A percentile compares a stretch with the other conserved stretches of the same genome.
phyloP scores from a whole-genome alignment of 805 yeast genomes.

The Torulaspora maleeae region DNA sequence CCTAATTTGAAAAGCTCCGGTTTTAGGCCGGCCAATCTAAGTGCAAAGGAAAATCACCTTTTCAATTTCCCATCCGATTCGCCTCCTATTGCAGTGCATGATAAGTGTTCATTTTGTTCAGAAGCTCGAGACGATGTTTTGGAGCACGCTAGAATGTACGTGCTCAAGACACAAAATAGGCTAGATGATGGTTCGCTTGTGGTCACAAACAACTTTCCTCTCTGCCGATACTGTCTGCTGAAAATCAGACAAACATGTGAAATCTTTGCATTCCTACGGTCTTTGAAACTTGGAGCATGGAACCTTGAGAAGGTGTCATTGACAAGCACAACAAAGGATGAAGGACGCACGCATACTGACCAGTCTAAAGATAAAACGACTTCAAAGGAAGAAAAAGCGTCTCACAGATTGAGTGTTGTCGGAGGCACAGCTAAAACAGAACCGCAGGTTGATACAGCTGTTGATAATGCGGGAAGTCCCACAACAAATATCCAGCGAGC shows the following conservation, averaged over 20 bases:
- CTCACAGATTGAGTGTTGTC: conserved; percentile 30
- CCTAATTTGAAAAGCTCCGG: conserved; percentile 5
- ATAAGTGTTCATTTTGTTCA: conserved; percentile 81
- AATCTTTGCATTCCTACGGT: conserved; percentile 68
- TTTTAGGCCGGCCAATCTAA: not conserved
- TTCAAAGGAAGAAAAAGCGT: conserved; percentile 19
- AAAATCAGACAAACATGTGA: conserved; percentile 81
- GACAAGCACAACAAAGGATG: conserved; percentile 18
- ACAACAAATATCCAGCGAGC: conserved; percentile 42
- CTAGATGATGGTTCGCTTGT: conserved; percentile 31
- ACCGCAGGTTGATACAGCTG: conserved; percentile 15
- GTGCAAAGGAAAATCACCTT: conserved; percentile 34
- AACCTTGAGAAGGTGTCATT: conserved; percentile 44
- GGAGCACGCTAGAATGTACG: conserved; percentile 74
- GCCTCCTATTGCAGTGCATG: conserved; percentile 69
- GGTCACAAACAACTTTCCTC: conserved; percentile 47
- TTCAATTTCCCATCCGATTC: conserved; percentile 44
- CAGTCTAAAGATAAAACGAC: conserved; percentile 8
- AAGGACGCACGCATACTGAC: conserved; percentile 14
- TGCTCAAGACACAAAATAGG: conserved; percentile 46
- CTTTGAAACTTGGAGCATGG: conserved; percentile 57
- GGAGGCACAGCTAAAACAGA: conserved; percentile 20
- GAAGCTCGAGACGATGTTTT: conserved; percentile 65
- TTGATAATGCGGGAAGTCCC: conserved; percentile 27
- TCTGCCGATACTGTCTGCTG: conserved; percentile 77